These are phyloP conservation scores for Oenanthe javanica DNA, from an alignment of 140 eudicot species.

Conservation along the genomic window DNA sequence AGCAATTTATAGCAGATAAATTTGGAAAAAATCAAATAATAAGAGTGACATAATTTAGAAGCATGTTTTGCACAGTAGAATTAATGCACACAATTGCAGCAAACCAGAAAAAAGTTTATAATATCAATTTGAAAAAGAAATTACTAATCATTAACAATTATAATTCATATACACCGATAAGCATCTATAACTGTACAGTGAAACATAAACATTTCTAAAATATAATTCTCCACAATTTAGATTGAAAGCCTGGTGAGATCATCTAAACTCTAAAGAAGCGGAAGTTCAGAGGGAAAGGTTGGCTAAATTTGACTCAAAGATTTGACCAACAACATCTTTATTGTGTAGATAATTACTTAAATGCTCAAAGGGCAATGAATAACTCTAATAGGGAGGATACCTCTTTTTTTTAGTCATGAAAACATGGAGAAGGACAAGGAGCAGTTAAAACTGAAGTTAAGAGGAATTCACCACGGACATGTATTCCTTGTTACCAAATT, in stretches of 20 bases:
- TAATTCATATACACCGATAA: constrained; percentile 26
- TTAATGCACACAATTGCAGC: too few species aligned
- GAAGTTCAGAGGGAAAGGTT: constrained; percentile 1
- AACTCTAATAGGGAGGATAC: constrained; percentile 29
- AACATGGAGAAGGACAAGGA: constrained; percentile 14
- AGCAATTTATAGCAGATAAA: too few species aligned
- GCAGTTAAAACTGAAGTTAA: constrained; percentile 29
- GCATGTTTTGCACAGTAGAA: too few species aligned
- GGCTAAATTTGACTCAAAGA: constrained; percentile 14
- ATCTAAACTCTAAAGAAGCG: constrained; percentile 15
- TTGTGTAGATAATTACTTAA: constrained; percentile 24
- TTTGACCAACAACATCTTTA: constrained; percentile 15
- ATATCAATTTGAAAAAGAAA: not conserved
- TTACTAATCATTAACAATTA: constrained; percentile 13
- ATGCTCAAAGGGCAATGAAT: constrained; percentile 27
- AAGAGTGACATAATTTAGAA: too few species aligned
- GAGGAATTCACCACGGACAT: constrained; percentile 40
- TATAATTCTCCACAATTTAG: constrained; percentile 37
- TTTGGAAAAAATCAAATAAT: too few species aligned
- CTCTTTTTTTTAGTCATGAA: constrained; percentile 10
- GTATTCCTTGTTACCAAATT: constrained; percentile 98
- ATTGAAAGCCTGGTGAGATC: constrained; percentile 29
- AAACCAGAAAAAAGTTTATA: too few species aligned
- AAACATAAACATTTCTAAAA: constrained; percentile 19
- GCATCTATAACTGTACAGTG: constrained; percentile 52